Evolutionary conservation across 306 rosid species (phyloP).

Genomic region (Fragaria nilgerrensis): DNA sequence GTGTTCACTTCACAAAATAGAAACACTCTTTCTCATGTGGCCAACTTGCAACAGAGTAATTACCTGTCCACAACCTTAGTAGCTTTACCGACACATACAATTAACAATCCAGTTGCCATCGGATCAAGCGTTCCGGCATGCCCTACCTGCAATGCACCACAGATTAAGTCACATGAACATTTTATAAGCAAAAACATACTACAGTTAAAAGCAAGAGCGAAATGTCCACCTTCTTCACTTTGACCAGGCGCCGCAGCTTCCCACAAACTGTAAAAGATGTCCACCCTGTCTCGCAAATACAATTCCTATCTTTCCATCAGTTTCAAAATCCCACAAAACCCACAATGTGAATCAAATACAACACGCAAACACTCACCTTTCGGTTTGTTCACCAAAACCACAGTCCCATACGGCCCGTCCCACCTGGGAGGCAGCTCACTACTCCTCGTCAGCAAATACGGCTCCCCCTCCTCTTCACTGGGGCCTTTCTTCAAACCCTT

Average conservation of each 20-base stretch:
- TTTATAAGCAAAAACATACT: neutral
- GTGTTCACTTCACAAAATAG: neutral
- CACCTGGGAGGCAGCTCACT: constrained; percentile 69
- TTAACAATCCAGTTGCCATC: constrained; percentile 95
- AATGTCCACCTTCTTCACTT: constrained; percentile 80
- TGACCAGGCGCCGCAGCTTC: constrained; percentile 85
- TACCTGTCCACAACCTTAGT: constrained; percentile 84
- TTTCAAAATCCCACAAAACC: neutral
- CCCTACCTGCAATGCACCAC: constrained; percentile 66
- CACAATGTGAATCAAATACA: neutral
- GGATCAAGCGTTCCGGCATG: constrained; percentile 99
- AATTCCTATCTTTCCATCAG: constrained; percentile 7
- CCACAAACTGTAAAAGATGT: constrained; percentile 98
- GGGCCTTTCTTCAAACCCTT: constrained; percentile 77
- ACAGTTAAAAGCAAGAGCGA: neutral
- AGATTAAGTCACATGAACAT: constrained; percentile 13
- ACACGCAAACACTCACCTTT: constrained; percentile 46
- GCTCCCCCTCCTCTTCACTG: constrained; percentile 50
- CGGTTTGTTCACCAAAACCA: constrained; percentile 84
- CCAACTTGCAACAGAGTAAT: constrained; percentile 22
- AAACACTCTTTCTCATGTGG: neutral
- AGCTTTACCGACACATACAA: constrained; percentile 95
- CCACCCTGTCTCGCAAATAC: constrained; percentile 64
- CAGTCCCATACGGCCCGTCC: constrained; percentile 81
- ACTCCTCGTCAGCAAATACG: constrained; percentile 70